Base-by-base conservation (phyloP, 208 protist species). In the Leishmania turanica region DNA sequence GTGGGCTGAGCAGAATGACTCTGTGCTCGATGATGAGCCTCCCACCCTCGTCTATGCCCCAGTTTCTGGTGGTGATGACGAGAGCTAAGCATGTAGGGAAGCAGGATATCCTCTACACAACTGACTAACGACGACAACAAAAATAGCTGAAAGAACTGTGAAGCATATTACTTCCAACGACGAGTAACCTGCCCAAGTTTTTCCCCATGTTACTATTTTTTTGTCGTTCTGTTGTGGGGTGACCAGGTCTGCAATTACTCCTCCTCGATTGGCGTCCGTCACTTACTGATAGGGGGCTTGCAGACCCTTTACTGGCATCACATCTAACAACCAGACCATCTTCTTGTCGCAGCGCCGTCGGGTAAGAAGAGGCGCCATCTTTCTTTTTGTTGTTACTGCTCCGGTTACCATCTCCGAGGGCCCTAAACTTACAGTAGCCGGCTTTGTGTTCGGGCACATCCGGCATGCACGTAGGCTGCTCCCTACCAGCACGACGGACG, bases 61-160 rank as follows among this genome's bases (percentile, higher is more conserved):
- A 51, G 88, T 94, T 54, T 40, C 64, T 27, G 92, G 92, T 64
- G 90, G 84, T 24, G 89, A 94, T 72, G 86, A 96, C 75, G 92
- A 94, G 60, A 96, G 92, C 77, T 96, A 78, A 54, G 37, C 11
- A 21, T 19, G 31, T 21, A 78, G 13, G n/a, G 34, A 7, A 8
- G 1, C 68, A 31, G 42, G 8, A 54, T 65, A 66, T 82, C 64
- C 71, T 69, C 40, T 78, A 42, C 24, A 34, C 4, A 58, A 60
- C n/a, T 7, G 51, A 27, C 3, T 62, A 75, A 27, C 13, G n/a
- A 60, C 27, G n/a, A 62, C 27, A 75, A 60, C 3, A 60, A 42
- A 54, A 69, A 69, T 9, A 42, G 34, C 21, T 31, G 31, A 69
- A 69, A n/a, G 45, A 8, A 24, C 17, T 60, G 31, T 24, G 15